Conservation (phyloP, 164 flowering plant genomes). For the Magnolia kwangsiensis region DNA sequence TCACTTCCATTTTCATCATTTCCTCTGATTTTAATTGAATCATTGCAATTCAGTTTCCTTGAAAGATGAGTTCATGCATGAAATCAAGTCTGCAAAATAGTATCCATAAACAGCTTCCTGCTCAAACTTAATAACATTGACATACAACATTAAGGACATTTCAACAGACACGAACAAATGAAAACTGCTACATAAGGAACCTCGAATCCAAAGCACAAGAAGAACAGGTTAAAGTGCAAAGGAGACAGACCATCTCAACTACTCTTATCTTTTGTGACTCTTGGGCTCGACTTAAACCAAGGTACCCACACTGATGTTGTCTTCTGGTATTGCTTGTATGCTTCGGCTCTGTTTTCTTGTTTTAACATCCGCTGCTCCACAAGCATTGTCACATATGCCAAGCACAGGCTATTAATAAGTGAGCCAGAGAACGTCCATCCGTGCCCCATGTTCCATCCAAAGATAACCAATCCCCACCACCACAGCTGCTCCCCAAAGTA, state of each 20-base stretch:
- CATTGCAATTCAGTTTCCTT: no score
- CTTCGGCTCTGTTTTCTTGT: constrained; percentile 64
- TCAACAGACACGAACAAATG: background rate
- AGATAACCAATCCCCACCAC: constrained; percentile 96
- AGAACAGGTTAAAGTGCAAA: background rate
- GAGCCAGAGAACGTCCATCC: constrained; percentile 81
- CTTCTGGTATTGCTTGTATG: constrained; percentile 70
- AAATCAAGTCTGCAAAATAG: no score
- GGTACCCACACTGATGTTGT: constrained; percentile 95
- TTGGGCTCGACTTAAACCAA: constrained; percentile 67
- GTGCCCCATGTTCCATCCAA: constrained; percentile 74
- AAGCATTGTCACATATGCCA: constrained; percentile 77
- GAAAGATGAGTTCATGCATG: no score
- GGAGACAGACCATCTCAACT: constrained; percentile 24
- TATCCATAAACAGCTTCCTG: background rate
- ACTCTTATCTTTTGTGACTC: constrained; percentile 42
- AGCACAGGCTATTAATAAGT: constrained; percentile 61
- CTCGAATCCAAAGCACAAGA: background rate
- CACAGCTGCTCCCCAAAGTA: constrained; percentile 96
- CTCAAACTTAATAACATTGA: background rate
- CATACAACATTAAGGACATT: background rate
- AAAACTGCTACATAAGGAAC: background rate
- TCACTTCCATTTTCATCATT: no score
- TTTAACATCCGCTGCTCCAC: constrained; percentile 80
- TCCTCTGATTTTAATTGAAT: no score